Conservation (phyloP, 441 rosid genomes). For the Kokia cookei region DNA sequence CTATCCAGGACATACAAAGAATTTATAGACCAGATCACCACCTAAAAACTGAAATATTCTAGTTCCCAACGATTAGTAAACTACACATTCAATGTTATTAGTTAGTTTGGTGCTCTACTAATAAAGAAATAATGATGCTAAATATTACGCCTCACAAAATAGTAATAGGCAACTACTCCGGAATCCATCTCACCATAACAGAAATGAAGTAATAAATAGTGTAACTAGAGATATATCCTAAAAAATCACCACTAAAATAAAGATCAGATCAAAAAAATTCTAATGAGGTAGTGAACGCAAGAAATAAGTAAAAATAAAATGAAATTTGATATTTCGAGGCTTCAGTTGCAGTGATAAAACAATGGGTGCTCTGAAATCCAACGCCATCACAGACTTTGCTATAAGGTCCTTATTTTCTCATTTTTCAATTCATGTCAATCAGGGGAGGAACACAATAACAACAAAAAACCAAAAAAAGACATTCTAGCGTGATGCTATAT, state of each 20-base stretch:
- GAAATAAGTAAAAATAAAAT: not conserved
- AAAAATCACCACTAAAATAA: not conserved
- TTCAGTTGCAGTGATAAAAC: not conserved
- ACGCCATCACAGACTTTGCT: not conserved
- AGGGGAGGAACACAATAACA: not conserved
- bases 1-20: not conserved
- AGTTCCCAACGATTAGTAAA: not conserved
- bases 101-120: not conserved
- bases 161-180: not conserved
- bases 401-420: not conserved
- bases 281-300: not conserved
- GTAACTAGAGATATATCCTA: not conserved
- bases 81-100: not conserved
- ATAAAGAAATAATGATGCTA: not conserved
- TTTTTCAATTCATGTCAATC: not conserved
- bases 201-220: not conserved
- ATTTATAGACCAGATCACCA: not conserved
- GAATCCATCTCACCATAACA: not conserved
- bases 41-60: not conserved
- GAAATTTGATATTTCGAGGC: not conserved
- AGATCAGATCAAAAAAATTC: not conserved
- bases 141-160: not conserved
- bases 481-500: not conserved
- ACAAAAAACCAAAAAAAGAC: not conserved
- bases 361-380: not conserved